Evolutionary conservation across 1,284 basidiomycete species (phyloP).

Genomic region (Crucibulum parvulum): DNA sequence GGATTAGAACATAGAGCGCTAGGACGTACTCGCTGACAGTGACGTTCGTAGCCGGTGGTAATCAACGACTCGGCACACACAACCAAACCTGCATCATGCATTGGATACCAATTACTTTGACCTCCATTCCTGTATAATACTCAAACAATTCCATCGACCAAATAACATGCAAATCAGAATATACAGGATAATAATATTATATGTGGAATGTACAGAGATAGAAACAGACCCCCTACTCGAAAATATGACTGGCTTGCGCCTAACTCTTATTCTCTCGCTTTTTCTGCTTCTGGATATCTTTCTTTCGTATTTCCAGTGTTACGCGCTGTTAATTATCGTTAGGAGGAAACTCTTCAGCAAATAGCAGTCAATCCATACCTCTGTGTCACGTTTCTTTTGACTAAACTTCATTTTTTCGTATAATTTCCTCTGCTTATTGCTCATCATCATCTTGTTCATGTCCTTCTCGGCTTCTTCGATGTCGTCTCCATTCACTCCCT

Average conservation of each 20-base stretch:
- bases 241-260: neutral
- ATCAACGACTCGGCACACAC: too few relatives aligned
- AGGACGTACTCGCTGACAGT: too few relatives aligned
- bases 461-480: conserved; percentile 72
- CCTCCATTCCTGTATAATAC: too few relatives aligned
- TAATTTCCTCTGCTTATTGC: conserved; percentile 94
- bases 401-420: conserved; percentile 96
- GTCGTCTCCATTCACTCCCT: conserved; percentile 32
- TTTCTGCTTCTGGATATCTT: conserved; percentile 65
- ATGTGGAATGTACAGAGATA: too few relatives aligned
- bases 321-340: conserved; percentile 51
- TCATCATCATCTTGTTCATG: conserved; percentile 99
- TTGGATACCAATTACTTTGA: too few relatives aligned
- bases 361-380: conserved; percentile 65
- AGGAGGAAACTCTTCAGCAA: neutral
- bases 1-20: too few relatives aligned
- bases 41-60: too few relatives aligned
- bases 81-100: too few relatives aligned
- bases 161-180: too few relatives aligned
- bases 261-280: conserved; percentile 30
- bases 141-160: too few relatives aligned
- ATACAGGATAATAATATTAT: too few relatives aligned
- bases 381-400: conserved; percentile 79
- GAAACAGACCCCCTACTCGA: too few relatives aligned
- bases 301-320: conserved; percentile 66